Evolutionary conservation across 257 asterid species (phyloP).

Genomic region (Salvia rosmarinus): DNA sequence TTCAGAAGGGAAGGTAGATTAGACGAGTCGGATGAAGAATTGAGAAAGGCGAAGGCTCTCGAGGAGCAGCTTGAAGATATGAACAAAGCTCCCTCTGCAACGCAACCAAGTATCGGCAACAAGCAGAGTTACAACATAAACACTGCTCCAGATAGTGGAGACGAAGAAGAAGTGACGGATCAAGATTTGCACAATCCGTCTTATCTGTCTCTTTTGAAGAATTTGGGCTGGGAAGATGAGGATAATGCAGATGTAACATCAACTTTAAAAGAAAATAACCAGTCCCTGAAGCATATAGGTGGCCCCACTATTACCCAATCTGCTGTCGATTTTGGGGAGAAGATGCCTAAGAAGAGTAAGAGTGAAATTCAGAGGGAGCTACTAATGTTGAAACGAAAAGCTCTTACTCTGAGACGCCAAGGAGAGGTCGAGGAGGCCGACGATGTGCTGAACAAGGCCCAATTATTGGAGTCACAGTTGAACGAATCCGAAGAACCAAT

Average conservation of each 20-base stretch:
- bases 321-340: constrained; percentile 28
- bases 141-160: constrained; percentile 51
- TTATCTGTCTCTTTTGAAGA: constrained; percentile 76
- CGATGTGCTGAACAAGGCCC: constrained; percentile 68
- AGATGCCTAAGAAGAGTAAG: constrained; percentile 56
- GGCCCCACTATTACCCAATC: constrained; percentile 39
- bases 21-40: constrained; percentile 81
- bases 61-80: constrained; percentile 90
- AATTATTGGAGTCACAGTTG: constrained; percentile 63
- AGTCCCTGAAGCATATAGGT: constrained; percentile 27
- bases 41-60: constrained; percentile 78
- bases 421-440: constrained; percentile 83
- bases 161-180: constrained; percentile 72
- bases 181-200: constrained; percentile 85
- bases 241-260: constrained; percentile 38
- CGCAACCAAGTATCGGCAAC: constrained; percentile 39
- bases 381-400: constrained; percentile 75
- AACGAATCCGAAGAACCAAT: constrained; percentile 59
- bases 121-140: constrained; percentile 33
- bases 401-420: constrained; percentile 76
- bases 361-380: constrained; percentile 86
- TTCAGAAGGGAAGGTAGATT: constrained; percentile 82
- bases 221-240: constrained; percentile 90
- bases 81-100: constrained; percentile 51
- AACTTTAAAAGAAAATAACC: constrained; percentile 38